These are phyloP conservation scores for Avena eriantha DNA, from an alignment of 176 grass and related monocot species.

Conservation along the genomic window DNA sequence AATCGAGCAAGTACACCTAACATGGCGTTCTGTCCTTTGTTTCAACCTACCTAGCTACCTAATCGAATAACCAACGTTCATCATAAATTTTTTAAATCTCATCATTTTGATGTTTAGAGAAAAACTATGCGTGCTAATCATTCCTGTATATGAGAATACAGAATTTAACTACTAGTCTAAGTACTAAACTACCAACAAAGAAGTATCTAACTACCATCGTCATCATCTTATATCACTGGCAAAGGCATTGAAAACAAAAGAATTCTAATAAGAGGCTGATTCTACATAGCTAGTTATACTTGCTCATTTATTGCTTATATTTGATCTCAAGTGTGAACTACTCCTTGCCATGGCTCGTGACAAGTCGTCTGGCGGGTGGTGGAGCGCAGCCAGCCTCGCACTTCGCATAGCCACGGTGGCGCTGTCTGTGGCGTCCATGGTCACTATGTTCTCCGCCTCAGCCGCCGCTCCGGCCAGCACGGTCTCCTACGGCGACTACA, in stretches of 20 bases:
- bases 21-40: background rate
- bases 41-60: background rate
- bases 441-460: background rate
- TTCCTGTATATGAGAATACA: background rate
- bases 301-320: background rate
- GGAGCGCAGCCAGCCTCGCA: background rate
- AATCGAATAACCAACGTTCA: background rate
- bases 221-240: background rate
- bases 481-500: slow-evolving; percentile 35
- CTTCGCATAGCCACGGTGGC: slow-evolving; percentile 30
- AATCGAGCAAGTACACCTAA: background rate
- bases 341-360: slow-evolving; percentile 27
- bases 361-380: background rate
- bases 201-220: background rate
- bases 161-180: background rate
- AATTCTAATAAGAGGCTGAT: background rate
- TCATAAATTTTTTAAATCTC: background rate
- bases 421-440: background rate
- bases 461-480: background rate
- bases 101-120: background rate
- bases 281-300: background rate
- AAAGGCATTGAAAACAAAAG: background rate
- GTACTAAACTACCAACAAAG: background rate
- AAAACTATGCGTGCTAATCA: background rate
- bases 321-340: background rate